Evolutionary conservation across 768 basidiomycete species (phyloP).

Genomic region (Porpolomopsis calyptriformis): DNA sequence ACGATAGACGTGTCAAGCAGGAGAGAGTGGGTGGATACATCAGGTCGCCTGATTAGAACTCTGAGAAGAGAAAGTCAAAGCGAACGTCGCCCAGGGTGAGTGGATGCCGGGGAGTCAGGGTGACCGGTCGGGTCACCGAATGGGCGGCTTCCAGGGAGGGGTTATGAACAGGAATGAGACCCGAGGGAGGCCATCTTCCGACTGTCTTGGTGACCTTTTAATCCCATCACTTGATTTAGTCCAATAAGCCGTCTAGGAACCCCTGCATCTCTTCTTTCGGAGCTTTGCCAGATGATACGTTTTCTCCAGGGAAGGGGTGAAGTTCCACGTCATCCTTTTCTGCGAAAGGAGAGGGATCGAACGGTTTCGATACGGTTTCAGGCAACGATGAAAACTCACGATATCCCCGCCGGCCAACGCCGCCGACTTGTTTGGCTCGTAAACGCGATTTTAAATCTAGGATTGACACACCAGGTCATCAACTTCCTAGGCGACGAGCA

Average conservation of each 20-base stretch:
- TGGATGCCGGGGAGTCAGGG: no score
- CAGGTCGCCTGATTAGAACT: no score
- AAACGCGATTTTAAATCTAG: slow-evolving; percentile 53
- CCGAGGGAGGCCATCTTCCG: neutral
- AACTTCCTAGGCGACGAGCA: neutral
- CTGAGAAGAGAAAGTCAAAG: no score
- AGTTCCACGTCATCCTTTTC: slow-evolving; percentile 33
- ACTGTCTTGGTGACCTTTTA: neutral
- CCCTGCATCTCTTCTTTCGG: slow-evolving; percentile 58
- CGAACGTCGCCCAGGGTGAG: no score
- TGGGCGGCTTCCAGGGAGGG: no score
- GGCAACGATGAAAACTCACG: slow-evolving; percentile 13
- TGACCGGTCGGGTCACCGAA: no score
- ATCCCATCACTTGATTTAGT: neutral
- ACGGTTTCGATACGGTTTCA: slow-evolving; percentile 28
- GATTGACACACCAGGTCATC: neutral
- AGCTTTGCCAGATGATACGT: slow-evolving; percentile 22
- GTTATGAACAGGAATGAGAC: neutral
- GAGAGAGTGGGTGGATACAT: no score
- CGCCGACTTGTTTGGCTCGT: slow-evolving; percentile 40
- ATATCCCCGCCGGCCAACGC: slow-evolving; percentile 24
- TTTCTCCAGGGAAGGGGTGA: slow-evolving; percentile 40
- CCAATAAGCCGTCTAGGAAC: slow-evolving; percentile 57
- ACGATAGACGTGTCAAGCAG: no score
- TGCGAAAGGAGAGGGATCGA: slow-evolving; percentile 12